Base-by-base conservation (phyloP, 768 basidiomycete species). In the Leccinum sublutescens region DNA sequence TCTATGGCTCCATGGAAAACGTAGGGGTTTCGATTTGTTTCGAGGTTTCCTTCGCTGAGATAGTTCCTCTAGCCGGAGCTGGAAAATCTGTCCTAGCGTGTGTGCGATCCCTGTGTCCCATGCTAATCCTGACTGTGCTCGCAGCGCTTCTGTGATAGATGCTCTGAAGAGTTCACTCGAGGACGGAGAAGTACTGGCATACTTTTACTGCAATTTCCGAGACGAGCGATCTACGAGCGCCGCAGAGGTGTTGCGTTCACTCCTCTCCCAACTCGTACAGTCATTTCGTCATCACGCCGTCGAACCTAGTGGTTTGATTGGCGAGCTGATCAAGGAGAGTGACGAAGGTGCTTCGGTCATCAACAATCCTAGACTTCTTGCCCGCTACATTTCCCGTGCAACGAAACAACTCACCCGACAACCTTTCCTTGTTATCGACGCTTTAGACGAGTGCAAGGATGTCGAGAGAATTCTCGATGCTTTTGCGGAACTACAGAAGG, bases 121-220 rank as follows among this genome's bases (percentile, higher is more conserved):
- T 10, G 3, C 11, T 19, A 5, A 31, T 38, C 5, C 31, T 64
- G 29, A 66, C 33, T 1, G 1, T 33, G 2, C 12, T 27, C 10
- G 11, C 17, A 66, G 65, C 0, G 49, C 68, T 25, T 64, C 50
- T 2, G 60, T 67, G 15, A 67, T 69, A 9, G 52, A 63, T 0
- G 14, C 21, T 34, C 50, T 68, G n/a, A 38, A 31, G 7, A 14
- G 7, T 4, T 19, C 31, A 1, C 29, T 59, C 2, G 19, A 38
- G 1, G 59, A 59, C 19, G 58, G 27, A 11, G 56, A 63, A 8
- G 5, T 52, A 1, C 21, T 68, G 14, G 27, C 29, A 3, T 63
- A 52, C n/a, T 66, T 68, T 15, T 68, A 70, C 7, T 68, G 66
- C 3, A 56, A 68, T 49, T 71, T 68, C 17, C 63, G 60, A 25